Base-by-base conservation (phyloP, 495 filamentous ascomycete genomes). In the Trichoderma asperelloides region DNA sequence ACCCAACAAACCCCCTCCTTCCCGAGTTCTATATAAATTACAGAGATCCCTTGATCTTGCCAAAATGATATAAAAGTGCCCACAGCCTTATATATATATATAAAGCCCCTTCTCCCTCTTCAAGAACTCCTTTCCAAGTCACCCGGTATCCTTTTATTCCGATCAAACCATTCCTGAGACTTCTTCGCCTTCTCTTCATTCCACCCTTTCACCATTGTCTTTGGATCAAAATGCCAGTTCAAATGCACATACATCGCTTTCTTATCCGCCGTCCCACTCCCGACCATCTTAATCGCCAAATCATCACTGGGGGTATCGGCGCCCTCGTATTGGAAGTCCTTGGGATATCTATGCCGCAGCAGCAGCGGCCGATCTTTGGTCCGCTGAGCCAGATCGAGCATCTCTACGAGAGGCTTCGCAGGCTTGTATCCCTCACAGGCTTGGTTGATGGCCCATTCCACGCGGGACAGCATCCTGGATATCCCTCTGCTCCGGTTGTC, bases 301-400 rank as follows among this genome's bases (percentile, higher is more conserved):
- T 60, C 55, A 18, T 60, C 23, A 12, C 5, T 30, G 2, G 55
- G 23, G 21, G 23, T 25, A 18, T 60, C 8, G 2, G 55, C 55
- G 8, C 55, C 55, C 4, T 60, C 55, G 55, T 60, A 60, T 9
- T 27, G 23, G 55, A 60, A 60, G 16, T 13, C 9, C 8, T 30
- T 7, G 16, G 55, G 25, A 7, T 28, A 30, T 11, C 16, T 30
- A 18, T 28, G 55, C 27, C 55, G 23, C 23, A 60, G 55, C 0
- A 28, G 23, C 55, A 60, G 55, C 55, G 55, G 55, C 25, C 21
- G 5, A 6, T 60, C 55, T 12, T 60, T 60, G 0, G 55, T 60
- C 55, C 55, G 55, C 55, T 60, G 55, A 3, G 64, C 64, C 21
- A 28, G 23, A 25, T 51, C 64, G 43, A 66, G 64, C 21, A 66